A percentile compares a stretch with the other conserved stretches of the same genome.
These are phyloP conservation scores for Tuber brumale DNA, from an alignment of 495 filamentous ascomycete species.

Conservation along the genomic window DNA sequence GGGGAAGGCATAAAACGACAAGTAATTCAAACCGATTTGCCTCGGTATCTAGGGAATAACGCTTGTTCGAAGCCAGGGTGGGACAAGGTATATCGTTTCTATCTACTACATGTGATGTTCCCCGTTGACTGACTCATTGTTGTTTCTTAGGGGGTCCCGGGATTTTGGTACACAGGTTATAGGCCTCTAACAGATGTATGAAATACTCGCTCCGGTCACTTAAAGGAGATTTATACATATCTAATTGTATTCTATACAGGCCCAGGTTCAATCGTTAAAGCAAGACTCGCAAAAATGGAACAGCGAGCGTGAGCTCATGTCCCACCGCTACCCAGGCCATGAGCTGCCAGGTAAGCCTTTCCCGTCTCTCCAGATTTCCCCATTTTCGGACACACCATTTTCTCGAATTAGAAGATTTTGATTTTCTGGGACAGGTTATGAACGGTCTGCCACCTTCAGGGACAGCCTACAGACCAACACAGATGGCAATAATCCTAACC, in stretches of 20 bases:
- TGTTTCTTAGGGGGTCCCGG: conserved; percentile 16
- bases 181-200: conserved; percentile 34
- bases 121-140: background rate
- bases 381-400: background rate
- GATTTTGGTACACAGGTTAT: conserved; percentile 30
- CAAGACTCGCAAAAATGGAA: conserved; percentile 25
- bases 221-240: conserved; percentile 6
- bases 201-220: background rate
- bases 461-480: conserved; percentile 6
- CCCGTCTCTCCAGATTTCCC: background rate
- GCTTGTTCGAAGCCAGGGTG: conserved; percentile 17
- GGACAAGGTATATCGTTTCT: conserved; percentile 11
- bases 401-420: conserved; percentile 9
- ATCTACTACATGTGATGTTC: background rate
- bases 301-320: conserved; percentile 17
- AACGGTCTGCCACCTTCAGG: conserved; percentile 8
- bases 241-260: conserved; percentile 14
- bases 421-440: conserved; percentile 18
- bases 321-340: background rate
- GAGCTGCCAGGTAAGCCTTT: conserved; percentile 16
- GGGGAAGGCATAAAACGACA: conserved; percentile 32
- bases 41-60: conserved; percentile 38
- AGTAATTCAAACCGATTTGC: conserved; percentile 35
- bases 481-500: conserved; percentile 6
- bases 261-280: conserved; percentile 32